phyloP scores from a whole-genome alignment of 805 yeast species.

The Wickerhamiella occidentalis region DNA sequence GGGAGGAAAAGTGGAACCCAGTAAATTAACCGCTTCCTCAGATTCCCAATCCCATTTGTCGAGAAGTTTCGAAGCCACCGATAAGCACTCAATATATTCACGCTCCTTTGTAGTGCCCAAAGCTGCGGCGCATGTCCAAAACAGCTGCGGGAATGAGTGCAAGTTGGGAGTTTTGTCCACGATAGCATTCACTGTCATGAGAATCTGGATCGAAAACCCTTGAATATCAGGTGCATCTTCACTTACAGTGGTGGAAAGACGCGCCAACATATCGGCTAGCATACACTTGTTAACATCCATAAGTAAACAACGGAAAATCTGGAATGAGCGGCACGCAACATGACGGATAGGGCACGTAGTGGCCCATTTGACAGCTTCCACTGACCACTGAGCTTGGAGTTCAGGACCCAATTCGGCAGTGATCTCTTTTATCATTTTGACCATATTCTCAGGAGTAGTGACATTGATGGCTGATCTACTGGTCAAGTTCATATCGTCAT shows the following conservation, averaged over 20 bases:
- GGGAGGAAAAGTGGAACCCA: conserved; percentile 79
- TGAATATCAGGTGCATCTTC: conserved; percentile 85
- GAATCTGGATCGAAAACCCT: conserved; percentile 92
- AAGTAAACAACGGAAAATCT: conserved; percentile 74
- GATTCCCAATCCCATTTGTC: conserved; percentile 79
- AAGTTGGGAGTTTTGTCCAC: conserved; percentile 74
- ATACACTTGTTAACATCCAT: conserved; percentile 71
- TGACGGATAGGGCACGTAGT: conserved; percentile 96
- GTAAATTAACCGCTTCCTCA: conserved; percentile 70
- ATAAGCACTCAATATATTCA: conserved; percentile 78
- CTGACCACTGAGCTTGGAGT: conserved; percentile 49
- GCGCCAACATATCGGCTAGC: conserved; percentile 86
- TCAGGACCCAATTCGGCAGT: conserved; percentile 43
- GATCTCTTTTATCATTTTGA: conserved; percentile 45
- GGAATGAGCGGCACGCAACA: conserved; percentile 93
- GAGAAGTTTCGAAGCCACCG: conserved; percentile 69
- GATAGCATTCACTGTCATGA: conserved; percentile 89
- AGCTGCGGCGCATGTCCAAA: conserved; percentile 93
- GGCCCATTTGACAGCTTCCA: conserved; percentile 80
- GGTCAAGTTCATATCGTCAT: conserved; percentile 71
- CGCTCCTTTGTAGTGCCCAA: conserved; percentile 81
- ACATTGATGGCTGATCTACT: conserved; percentile 47
- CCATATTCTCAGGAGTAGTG: conserved; percentile 79
- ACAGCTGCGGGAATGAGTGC: conserved; percentile 80
- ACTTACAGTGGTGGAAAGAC: conserved; percentile 83